Base-by-base conservation (phyloP, 148 eudicot genomes). In the Euryodendron excelsum region DNA sequence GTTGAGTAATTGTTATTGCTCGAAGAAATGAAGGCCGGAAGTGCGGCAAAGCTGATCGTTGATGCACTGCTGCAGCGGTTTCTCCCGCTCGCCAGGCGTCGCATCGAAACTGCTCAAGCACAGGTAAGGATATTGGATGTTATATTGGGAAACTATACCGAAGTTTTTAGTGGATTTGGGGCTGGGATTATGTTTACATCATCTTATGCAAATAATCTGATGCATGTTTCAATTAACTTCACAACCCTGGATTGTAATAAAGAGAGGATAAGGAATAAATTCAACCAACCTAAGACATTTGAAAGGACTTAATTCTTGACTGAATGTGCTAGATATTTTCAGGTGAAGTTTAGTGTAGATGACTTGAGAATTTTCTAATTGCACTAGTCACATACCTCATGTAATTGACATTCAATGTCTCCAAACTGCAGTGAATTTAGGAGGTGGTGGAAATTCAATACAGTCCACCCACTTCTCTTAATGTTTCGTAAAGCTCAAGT, bases 41-140 rank as follows among this genome's bases (percentile, higher is more conserved):
- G 98, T 69, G 98, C 99, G 5, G 92, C 99, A 2, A 93, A 93
- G 89, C 87, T 96, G 84, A 89, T 93, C 76, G 99, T 93, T 23
- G 99, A 96, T 80, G 94, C 99, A 64, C 84, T 96, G 85, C 82
- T 96, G 58, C 99, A 93, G 85, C 87, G 99, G 21, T 96, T 96
- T 84, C 99, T 93, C 80, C 99, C 99, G 3, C 97, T 96, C 74
- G 99, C 99, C 0, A 81, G 99, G 79, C 98, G 99, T 70, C 95
- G 99, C 2, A 92, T 96, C 34, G 99, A 96, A 85, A 96, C 99
- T 34, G 98, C 99, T 75, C 99, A 96, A 82, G 99, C 97, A 0
- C 99, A 93, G 90, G 99, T 90, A 53, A 45, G 28, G 30, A 45
- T 55, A 0, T 23, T 6, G 18, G 4, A 52, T 39, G 48, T 55